These are phyloP conservation scores for Bimuria novae-zelandiae DNA, from an alignment of 2,329 filamentous ascomycete genomes.

Conservation along the genomic window DNA sequence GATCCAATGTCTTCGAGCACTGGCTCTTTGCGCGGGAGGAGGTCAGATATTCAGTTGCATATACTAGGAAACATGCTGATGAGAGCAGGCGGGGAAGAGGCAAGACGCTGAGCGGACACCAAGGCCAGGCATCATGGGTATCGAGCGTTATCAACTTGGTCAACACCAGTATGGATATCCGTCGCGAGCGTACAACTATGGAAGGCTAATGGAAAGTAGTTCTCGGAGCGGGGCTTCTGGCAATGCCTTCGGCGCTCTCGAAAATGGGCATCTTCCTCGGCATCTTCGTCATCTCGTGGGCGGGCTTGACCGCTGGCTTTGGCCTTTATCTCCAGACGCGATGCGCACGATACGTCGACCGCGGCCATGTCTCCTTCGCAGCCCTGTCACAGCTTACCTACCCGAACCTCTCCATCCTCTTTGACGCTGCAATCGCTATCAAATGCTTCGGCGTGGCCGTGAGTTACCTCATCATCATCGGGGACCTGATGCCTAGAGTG, in stretches of 20 bases:
- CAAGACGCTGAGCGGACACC: slow-evolving; percentile 70
- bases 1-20: slow-evolving; percentile 49
- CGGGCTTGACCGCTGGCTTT: slow-evolving; percentile 84
- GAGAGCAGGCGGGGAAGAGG: slow-evolving; percentile 58
- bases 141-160: slow-evolving; percentile 95
- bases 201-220: slow-evolving; percentile 59
- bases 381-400: slow-evolving; percentile 97
- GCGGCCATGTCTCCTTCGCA: slow-evolving; percentile 89
- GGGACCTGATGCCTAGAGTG: slow-evolving; percentile 96
- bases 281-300: slow-evolving; percentile 85
- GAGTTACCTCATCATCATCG: slow-evolving; percentile 98
- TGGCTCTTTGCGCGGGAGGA: slow-evolving; percentile 45
- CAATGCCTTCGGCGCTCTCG: slow-evolving; percentile 93
- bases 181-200: neutral
- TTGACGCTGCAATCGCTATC: slow-evolving; percentile 93
- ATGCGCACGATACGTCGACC: slow-evolving; percentile 90
- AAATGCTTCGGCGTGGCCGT: slow-evolving; percentile 98
- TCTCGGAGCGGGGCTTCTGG: slow-evolving; percentile 89
- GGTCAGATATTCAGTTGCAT: slow-evolving; percentile 23
- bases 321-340: slow-evolving; percentile 92
- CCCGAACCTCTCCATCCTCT: slow-evolving; percentile 91
- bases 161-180: slow-evolving; percentile 76
- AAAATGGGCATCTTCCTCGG: slow-evolving; percentile 94
- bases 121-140: slow-evolving; percentile 81
- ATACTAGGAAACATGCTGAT: slow-evolving; percentile 24